phyloP scores from a whole-genome alignment of 768 basidiomycete genomes.

The Royoungia palumana region DNA sequence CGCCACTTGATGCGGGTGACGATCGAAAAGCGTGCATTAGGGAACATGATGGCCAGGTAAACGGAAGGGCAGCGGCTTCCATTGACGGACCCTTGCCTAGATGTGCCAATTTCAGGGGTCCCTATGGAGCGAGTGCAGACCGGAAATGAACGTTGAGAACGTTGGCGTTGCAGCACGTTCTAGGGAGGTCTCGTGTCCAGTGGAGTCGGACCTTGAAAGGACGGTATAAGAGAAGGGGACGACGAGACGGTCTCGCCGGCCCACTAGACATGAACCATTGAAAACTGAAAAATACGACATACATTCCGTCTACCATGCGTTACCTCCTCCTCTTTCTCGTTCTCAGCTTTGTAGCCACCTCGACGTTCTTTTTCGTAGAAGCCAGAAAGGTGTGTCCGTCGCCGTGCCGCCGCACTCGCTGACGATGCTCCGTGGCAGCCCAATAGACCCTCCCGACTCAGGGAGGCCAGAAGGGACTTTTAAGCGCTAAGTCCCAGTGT shows the following conservation, averaged over 20 bases:
- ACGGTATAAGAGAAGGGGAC: constrained; percentile 22
- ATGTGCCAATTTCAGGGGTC: constrained; percentile 1
- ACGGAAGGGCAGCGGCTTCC: constrained; percentile 10
- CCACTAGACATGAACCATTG: constrained; percentile 30
- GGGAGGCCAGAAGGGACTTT: constrained; percentile 22
- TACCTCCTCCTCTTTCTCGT: constrained; percentile 28
- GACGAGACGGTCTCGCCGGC: constrained; percentile 11
- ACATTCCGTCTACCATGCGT: constrained; percentile 16
- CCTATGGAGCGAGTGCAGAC: constrained; percentile 1
- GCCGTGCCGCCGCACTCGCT: not conserved
- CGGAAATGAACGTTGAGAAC: constrained; percentile 22
- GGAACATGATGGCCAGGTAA: not conserved
- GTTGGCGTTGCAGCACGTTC: constrained; percentile 16
- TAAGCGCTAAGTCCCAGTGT: constrained; percentile 25
- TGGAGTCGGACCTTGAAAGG: constrained; percentile 23
- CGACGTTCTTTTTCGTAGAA: constrained; percentile 31
- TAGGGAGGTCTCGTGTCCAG: constrained; percentile 21
- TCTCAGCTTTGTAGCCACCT: constrained; percentile 26
- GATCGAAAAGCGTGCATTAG: constrained; percentile 3
- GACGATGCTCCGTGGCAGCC: constrained; percentile 14
- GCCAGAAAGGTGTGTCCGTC: constrained; percentile 23
- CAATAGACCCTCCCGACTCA: constrained; percentile 14
- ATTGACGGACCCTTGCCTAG: constrained; percentile 7
- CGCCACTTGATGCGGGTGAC: constrained; percentile 3
- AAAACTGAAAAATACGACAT: constrained; percentile 5